Conservation (phyloP, 2,329 filamentous ascomycete species). For the Botrytis elliptica region DNA sequence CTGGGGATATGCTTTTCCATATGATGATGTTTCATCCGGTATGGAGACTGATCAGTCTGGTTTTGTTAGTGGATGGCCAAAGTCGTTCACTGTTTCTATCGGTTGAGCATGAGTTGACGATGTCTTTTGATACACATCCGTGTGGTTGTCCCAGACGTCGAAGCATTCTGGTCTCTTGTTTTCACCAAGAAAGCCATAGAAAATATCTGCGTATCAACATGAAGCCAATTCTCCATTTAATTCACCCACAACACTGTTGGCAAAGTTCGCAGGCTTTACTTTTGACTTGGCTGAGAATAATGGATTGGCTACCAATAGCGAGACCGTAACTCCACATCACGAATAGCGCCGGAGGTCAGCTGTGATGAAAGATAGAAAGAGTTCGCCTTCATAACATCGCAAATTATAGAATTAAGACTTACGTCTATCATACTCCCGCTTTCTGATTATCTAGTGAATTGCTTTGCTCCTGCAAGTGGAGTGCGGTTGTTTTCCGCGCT, state of each 20-base stretch:
- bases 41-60: conserved; percentile 60
- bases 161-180: background rate
- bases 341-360: background rate
- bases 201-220: background rate
- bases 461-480: background rate
- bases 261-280: background rate
- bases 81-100: conserved; percentile 14
- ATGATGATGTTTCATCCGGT: conserved; percentile 64
- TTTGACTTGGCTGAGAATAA: background rate
- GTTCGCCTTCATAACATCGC: background rate
- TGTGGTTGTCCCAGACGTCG: background rate
- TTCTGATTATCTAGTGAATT: background rate
- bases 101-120: background rate
- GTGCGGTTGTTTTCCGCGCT: background rate
- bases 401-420: background rate
- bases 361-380: background rate
- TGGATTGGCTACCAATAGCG: background rate
- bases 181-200: background rate
- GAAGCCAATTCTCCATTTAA: background rate
- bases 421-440: background rate
- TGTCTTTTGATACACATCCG: background rate
- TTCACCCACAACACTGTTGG: background rate
- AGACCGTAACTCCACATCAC: background rate
- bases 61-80: conserved; percentile 37
- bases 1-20: conserved; percentile 64